phyloP scores from a whole-genome alignment of 768 basidiomycete species.

The Cyclocybe aegerita region DNA sequence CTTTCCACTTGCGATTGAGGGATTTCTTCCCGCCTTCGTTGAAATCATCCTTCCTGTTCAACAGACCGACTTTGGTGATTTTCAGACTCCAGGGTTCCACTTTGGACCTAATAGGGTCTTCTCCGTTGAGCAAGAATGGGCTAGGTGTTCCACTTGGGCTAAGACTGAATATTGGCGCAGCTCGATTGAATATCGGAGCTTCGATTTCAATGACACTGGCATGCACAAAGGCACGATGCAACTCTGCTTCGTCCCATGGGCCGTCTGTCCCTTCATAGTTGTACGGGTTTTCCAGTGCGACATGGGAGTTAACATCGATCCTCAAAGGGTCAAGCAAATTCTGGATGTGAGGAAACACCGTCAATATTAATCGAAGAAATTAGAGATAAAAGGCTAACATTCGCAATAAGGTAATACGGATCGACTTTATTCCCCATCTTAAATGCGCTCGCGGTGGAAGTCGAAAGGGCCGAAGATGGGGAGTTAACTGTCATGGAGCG shows the following conservation, averaged over 20 bases:
- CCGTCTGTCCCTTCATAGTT: conserved; percentile 63
- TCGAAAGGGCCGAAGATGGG: conserved; percentile 17
- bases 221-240: conserved; percentile 63
- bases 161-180: conserved; percentile 33
- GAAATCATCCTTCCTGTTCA: conserved; percentile 81
- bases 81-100: conserved; percentile 42
- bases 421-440: conserved; percentile 75
- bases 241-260: conserved; percentile 66
- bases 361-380: background rate
- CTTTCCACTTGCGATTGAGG: conserved; percentile 81
- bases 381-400: conserved; percentile 42
- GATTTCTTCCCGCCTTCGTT: conserved; percentile 76
- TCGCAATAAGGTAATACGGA: conserved; percentile 87
- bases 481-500: conserved; percentile 36
- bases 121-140: conserved; percentile 12
- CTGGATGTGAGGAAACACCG: conserved; percentile 31
- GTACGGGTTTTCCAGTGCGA: conserved; percentile 66
- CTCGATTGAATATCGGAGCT: conserved; percentile 36
- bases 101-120: conserved; percentile 19
- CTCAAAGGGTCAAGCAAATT: conserved; percentile 68
- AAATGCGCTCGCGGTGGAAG: conserved; percentile 29
- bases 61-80: conserved; percentile 76
- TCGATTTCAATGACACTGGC: conserved; percentile 60
- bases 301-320: conserved; percentile 56
- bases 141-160: conserved; percentile 32